These are phyloP conservation scores for Pleodorina starrii DNA, from an alignment of 139 green algal genomes.

Conservation along the genomic window DNA sequence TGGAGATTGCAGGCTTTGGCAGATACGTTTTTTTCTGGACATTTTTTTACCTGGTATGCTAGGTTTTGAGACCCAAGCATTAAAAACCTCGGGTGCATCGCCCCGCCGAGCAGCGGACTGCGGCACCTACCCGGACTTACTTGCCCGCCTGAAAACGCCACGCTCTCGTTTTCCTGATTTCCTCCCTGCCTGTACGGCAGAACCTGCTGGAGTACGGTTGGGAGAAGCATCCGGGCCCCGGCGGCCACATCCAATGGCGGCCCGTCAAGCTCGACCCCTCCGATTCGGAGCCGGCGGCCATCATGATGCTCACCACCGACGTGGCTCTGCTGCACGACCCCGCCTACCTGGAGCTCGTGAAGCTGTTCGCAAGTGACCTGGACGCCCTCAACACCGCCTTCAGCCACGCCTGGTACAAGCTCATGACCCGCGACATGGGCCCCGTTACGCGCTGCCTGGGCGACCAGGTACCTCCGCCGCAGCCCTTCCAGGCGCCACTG, in stretches of 20 bases:
- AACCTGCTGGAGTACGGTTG: slow-evolving; percentile 59
- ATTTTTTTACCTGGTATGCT: too few species aligned
- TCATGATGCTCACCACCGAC: slow-evolving; percentile 67
- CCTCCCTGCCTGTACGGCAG: neutral
- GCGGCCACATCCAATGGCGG: slow-evolving; percentile 35
- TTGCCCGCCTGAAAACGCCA: too few species aligned
- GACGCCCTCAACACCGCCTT: slow-evolving; percentile 46
- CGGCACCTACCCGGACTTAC: too few species aligned
- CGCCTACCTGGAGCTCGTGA: slow-evolving; percentile 43
- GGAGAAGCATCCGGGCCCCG: slow-evolving; percentile 49
- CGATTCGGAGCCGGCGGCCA: slow-evolving; percentile 9
- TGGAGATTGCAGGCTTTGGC: too few species aligned
- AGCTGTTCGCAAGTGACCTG: slow-evolving; percentile 47
- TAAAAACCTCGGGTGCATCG: too few species aligned
- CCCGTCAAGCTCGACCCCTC: neutral
- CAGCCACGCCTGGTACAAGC: slow-evolving; percentile 59
- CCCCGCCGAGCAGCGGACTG: too few species aligned
- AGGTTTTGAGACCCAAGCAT: too few species aligned
- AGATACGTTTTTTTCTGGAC: too few species aligned
- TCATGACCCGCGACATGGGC: slow-evolving; percentile 51
- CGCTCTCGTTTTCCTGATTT: neutral
- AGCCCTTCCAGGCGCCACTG: slow-evolving; percentile 63
- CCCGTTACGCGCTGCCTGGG: slow-evolving; percentile 38
- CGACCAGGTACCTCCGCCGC: slow-evolving; percentile 40
- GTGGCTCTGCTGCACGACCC: slow-evolving; percentile 57